A percentile compares a stretch with the other conserved stretches of the same genome.
These are phyloP conservation scores for Margaritispora aquatica DNA, from an alignment of 495 filamentous ascomycete species.

Conservation along the genomic window DNA sequence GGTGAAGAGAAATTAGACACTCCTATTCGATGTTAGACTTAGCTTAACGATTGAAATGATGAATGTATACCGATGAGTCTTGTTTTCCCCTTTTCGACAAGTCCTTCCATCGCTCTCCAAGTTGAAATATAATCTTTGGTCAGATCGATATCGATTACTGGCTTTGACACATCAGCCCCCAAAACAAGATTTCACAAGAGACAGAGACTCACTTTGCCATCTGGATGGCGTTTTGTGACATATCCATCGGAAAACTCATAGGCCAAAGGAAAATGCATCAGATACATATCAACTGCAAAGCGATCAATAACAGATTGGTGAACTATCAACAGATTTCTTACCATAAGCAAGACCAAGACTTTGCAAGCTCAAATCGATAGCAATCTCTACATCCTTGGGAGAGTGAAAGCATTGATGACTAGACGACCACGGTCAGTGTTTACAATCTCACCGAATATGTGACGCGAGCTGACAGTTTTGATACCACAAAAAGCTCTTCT, in stretches of 20 bases:
- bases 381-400: conserved; percentile 57
- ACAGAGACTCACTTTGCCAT: not conserved
- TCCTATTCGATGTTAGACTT: too few species aligned
- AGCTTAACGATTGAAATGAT: too few species aligned
- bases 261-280: conserved; percentile 75
- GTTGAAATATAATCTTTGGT: too few species aligned
- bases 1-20: conserved; percentile 71
- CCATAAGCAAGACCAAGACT: conserved; percentile 66
- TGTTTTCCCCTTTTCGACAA: conserved; percentile 41
- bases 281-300: conserved; percentile 73
- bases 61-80: conserved; percentile 72
- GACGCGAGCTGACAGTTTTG: conserved; percentile 50
- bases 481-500: conserved; percentile 72
- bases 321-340: too few species aligned
- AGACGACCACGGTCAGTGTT: too few species aligned
- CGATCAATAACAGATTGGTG: too few species aligned
- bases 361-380: conserved; percentile 61
- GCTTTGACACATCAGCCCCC: too few species aligned
- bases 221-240: conserved; percentile 33
- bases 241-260: conserved; percentile 40
- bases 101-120: not conserved
- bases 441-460: too few species aligned
- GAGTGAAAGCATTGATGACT: conserved; percentile 35
- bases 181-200: too few species aligned
- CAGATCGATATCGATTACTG: too few species aligned